Evolutionary conservation across 495 filamentous ascomycete genomes (phyloP).

Genomic region (Articulospora tetracladia): DNA sequence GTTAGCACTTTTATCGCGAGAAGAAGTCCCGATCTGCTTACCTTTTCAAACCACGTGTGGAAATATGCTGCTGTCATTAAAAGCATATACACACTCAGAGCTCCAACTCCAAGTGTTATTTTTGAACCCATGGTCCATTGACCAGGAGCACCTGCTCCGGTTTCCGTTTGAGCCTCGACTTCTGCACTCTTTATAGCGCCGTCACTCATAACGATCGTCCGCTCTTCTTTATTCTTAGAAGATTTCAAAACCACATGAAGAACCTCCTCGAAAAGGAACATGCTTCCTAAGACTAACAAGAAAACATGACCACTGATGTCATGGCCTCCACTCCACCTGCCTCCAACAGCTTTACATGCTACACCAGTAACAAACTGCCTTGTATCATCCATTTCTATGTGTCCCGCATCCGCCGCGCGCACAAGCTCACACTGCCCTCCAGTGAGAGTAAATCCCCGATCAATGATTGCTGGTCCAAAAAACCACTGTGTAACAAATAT

Average conservation of each 20-base stretch:
- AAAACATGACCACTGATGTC: conserved; percentile 97
- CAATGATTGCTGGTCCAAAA: conserved; percentile 86
- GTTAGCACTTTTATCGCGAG: conserved; percentile 11
- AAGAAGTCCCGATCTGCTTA: conserved; percentile 31
- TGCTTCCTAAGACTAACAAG: conserved; percentile 77
- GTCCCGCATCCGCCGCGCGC: conserved; percentile 23
- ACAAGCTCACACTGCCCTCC: conserved; percentile 73
- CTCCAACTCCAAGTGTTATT: conserved; percentile 48
- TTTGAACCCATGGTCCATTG: conserved; percentile 39
- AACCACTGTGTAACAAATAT: conserved; percentile 89
- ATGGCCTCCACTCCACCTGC: conserved; percentile 82
- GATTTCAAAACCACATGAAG: conserved; percentile 54
- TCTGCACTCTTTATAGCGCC: conserved; percentile 51
- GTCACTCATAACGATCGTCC: conserved; percentile 54
- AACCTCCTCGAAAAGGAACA: conserved; percentile 75
- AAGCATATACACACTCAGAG: conserved; percentile 86
- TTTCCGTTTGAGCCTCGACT: conserved; percentile 30
- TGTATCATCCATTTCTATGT: conserved; percentile 23
- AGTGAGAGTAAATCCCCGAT: conserved; percentile 74
- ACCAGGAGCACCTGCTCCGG: conserved; percentile 17
- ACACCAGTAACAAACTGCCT: conserved; percentile 58
- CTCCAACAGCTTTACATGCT: conserved; percentile 80
- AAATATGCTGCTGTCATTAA: conserved; percentile 98
- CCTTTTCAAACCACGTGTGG: conserved; percentile 98
- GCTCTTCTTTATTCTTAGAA: conserved; percentile 45